Evolutionary conservation across 331 rosid genomes (phyloP).

Genomic region (Dryas integrifolia): DNA sequence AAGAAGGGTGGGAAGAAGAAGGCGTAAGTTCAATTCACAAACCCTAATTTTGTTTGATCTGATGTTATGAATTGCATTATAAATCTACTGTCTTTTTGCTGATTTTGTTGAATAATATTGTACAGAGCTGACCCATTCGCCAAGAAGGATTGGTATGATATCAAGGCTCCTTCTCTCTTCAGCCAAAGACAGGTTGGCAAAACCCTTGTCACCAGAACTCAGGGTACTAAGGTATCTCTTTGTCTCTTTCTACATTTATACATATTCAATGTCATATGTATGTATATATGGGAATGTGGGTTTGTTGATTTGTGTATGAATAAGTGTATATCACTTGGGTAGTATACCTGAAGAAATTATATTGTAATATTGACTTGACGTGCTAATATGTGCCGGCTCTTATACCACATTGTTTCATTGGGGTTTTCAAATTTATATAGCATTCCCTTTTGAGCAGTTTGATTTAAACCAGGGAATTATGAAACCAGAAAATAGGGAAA

Average conservation of each 20-base stretch:
- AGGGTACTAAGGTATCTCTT: slow-evolving; percentile 65
- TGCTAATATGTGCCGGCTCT: no score
- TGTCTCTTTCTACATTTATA: no score
- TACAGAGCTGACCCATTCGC: slow-evolving; percentile 62
- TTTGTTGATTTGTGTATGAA: background rate
- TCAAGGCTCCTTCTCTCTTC: slow-evolving; percentile 60
- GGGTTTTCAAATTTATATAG: no score
- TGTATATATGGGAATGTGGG: background rate
- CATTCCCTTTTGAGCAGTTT: background rate
- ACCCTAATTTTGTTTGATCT: background rate
- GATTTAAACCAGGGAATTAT: background rate
- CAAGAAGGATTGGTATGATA: slow-evolving; percentile 74
- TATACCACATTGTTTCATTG: no score
- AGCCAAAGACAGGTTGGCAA: slow-evolving; percentile 55
- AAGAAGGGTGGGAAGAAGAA: slow-evolving; percentile 89
- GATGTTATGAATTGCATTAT: background rate
- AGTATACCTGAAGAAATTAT: no score
- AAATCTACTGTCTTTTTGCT: background rate
- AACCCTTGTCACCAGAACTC: slow-evolving; percentile 71
- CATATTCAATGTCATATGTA: background rate
- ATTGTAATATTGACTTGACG: no score
- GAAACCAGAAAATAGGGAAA: background rate
- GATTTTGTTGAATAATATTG: background rate
- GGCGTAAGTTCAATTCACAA: slow-evolving; percentile 43
- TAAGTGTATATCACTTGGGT: background rate